Conservation (phyloP, 805 yeast species). For the Myxozyma kluyveri region DNA sequence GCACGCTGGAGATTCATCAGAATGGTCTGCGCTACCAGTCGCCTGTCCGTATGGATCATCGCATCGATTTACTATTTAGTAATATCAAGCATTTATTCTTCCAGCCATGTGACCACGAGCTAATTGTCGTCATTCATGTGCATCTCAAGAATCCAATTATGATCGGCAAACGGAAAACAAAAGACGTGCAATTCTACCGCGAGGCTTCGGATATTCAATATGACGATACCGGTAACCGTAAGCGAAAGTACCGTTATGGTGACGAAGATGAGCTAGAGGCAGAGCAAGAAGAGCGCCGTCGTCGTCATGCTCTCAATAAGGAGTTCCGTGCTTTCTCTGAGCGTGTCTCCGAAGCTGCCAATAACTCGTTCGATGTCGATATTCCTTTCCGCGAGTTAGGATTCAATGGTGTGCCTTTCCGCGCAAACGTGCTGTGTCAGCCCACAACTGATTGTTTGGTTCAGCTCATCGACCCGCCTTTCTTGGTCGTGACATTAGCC, state of each 20-base stretch:
- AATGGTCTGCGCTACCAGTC: conserved; percentile 95
- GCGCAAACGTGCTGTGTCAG: conserved; percentile 91
- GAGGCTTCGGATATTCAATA: conserved; percentile 95
- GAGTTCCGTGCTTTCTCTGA: conserved; percentile 90
- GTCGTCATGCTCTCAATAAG: conserved; percentile 85
- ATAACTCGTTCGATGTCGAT: conserved; percentile 82
- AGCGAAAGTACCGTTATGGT: conserved; percentile 82
- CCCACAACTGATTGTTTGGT: conserved; percentile 97
- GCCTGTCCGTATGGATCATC: conserved; percentile 77
- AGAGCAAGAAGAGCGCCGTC: conserved; percentile 95
- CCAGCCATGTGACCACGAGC: conserved; percentile 94
- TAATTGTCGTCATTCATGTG: conserved; percentile 87
- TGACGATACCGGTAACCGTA: conserved; percentile 94
- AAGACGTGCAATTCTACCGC: conserved; percentile 92
- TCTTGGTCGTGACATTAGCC: conserved; percentile 81
- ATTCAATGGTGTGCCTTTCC: conserved; percentile 94
- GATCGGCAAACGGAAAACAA: conserved; percentile 93
- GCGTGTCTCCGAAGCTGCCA: conserved; percentile 81
- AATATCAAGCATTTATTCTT: conserved; percentile 91
- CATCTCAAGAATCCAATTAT: conserved; percentile 89
- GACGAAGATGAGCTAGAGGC: conserved; percentile 98
- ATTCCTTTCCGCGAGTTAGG: conserved; percentile 95
- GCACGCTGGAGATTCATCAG: conserved; percentile 85
- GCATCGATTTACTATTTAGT: conserved; percentile 80
- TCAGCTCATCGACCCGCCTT: conserved; percentile 92